Conservation (phyloP, 495 filamentous ascomycete genomes). For the Hypoxylon crocopeplum region DNA sequence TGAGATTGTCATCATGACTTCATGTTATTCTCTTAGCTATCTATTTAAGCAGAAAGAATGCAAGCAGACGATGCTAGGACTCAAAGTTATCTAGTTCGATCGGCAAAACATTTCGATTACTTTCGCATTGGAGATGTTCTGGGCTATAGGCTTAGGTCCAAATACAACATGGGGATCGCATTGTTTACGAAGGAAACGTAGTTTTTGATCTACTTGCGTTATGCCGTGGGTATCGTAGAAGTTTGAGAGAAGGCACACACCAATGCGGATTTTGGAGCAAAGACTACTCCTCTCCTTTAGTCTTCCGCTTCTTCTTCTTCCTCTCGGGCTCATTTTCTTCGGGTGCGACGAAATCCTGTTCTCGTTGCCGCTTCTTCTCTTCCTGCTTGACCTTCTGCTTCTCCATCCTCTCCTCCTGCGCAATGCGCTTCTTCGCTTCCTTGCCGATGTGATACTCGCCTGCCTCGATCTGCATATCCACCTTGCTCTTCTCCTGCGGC, state of each 20-base stretch:
- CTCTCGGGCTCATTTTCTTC: slow-evolving; percentile 70
- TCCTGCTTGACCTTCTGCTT: slow-evolving; percentile 82
- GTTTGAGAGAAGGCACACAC: slow-evolving; percentile 7
- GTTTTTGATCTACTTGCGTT: no score
- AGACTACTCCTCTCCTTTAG: slow-evolving; percentile 54
- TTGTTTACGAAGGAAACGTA: no score
- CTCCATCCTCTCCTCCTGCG: slow-evolving; percentile 78
- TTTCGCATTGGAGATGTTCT: no score
- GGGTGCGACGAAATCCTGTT: slow-evolving; percentile 85
- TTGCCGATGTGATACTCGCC: slow-evolving; percentile 96
- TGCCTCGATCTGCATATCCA: slow-evolving; percentile 96
- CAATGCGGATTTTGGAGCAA: slow-evolving; percentile 2
- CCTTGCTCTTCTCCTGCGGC: slow-evolving; percentile 73
- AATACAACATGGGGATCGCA: no score
- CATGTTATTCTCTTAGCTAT: no score
- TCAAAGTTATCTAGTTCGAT: no score
- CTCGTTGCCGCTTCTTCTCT: slow-evolving; percentile 84
- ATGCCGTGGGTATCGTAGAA: slow-evolving; percentile 35
- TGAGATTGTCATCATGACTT: no score
- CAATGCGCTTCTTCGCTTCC: slow-evolving; percentile 85
- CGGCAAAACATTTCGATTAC: no score
- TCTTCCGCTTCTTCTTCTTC: slow-evolving; percentile 65
- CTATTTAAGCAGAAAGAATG: no score
- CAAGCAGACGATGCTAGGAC: no score
- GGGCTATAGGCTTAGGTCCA: no score